Percentiles rank a stretch among this genome's conserved stretches.
Evolutionary conservation across 768 basidiomycete genomes (phyloP).

Genomic region (Boletus subcaerulescens): DNA sequence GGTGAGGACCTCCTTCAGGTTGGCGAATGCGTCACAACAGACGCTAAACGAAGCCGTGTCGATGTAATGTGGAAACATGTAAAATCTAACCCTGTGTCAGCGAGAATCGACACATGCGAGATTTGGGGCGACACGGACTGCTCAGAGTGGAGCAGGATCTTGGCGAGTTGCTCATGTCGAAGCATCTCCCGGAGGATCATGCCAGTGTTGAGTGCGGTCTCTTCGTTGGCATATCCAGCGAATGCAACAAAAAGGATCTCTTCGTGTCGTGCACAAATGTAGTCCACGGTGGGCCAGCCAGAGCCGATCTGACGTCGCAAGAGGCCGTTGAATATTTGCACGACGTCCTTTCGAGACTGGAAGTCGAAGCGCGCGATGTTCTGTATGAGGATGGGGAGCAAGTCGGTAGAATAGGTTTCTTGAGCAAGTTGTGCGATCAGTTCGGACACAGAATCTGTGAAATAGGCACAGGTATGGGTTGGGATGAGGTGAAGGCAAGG

Average conservation of each 20-base stretch:
- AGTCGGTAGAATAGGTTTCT: slow-evolving; percentile 89
- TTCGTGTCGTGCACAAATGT: slow-evolving; percentile 73
- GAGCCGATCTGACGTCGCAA: slow-evolving; percentile 88
- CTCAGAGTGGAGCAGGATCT: slow-evolving; percentile 89
- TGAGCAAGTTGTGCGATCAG: slow-evolving; percentile 92
- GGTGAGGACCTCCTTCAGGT: slow-evolving; percentile 95
- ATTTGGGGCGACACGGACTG: slow-evolving; percentile 55
- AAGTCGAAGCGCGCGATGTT: slow-evolving; percentile 92
- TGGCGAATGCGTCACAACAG: slow-evolving; percentile 96
- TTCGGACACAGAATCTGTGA: slow-evolving; percentile 78
- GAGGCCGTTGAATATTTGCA: slow-evolving; percentile 87
- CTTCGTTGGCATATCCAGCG: slow-evolving; percentile 92
- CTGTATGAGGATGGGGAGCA: slow-evolving; percentile 76
- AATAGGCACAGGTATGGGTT: not conserved
- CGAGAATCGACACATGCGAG: not conserved
- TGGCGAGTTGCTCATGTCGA: slow-evolving; percentile 84
- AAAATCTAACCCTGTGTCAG: slow-evolving; percentile 60
- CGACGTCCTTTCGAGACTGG: slow-evolving; percentile 85
- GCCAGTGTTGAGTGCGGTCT: slow-evolving; percentile 94
- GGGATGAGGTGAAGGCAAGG: not conserved
- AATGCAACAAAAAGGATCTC: slow-evolving; percentile 80
- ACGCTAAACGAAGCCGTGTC: slow-evolving; percentile 98
- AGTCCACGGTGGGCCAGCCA: slow-evolving; percentile 95
- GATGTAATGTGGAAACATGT: slow-evolving; percentile 96
- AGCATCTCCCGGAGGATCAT: slow-evolving; percentile 98